Conservation (phyloP, 1,284 basidiomycete species). For the Microbotryum violaceum region DNA sequence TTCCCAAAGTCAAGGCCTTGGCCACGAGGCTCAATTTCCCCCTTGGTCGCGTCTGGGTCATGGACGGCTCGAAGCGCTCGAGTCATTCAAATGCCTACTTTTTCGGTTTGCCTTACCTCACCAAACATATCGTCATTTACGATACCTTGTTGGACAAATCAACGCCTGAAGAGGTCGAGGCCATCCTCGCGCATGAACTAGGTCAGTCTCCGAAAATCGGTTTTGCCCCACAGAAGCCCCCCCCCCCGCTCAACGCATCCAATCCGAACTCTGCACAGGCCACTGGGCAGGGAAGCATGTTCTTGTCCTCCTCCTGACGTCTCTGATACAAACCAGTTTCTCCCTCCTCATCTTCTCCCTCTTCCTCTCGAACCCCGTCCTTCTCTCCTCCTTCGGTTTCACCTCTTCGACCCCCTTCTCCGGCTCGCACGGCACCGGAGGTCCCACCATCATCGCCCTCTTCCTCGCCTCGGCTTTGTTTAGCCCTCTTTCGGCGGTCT, state of each 20-base stretch:
- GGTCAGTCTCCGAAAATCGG: constrained; percentile 16
- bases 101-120: constrained; percentile 77
- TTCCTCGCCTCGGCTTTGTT: constrained; percentile 79
- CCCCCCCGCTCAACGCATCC: background rate
- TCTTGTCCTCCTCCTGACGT: constrained; percentile 73
- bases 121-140: constrained; percentile 89
- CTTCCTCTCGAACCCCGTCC: constrained; percentile 76
- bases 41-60: constrained; percentile 79
- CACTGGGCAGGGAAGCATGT: constrained; percentile 88
- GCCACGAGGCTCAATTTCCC: constrained; percentile 82
- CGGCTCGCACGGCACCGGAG: constrained; percentile 12
- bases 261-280: constrained; percentile 60
- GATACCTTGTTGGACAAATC: constrained; percentile 91
- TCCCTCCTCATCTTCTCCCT: constrained; percentile 84
- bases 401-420: constrained; percentile 41
- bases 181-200: constrained; percentile 49
- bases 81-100: constrained; percentile 51
- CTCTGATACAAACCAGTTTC: constrained; percentile 76
- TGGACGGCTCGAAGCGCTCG: constrained; percentile 91
- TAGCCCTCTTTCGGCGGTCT: constrained; percentile 69
- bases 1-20: constrained; percentile 63
- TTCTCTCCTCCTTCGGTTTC: constrained; percentile 84
- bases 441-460: constrained; percentile 83
- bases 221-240: background rate
- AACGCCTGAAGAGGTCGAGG: constrained; percentile 79